A percentile compares a stretch with the other conserved stretches of the same genome.
These are phyloP conservation scores for Apiotrichum montevideense DNA, from an alignment of 1,284 basidiomycete genomes.

Conservation along the genomic window DNA sequence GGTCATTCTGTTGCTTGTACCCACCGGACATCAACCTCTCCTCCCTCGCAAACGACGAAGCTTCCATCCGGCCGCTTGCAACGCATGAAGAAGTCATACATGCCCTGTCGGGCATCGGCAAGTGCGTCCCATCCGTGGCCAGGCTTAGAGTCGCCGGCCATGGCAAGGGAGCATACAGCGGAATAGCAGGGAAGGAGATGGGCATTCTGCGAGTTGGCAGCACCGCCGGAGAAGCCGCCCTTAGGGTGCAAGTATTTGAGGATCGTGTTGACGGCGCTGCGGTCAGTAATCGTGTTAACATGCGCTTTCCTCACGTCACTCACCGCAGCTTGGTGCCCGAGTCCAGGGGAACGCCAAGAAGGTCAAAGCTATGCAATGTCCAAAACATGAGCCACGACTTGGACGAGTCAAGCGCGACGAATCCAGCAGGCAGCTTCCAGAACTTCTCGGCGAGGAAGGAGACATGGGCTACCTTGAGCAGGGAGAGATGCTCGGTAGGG, in stretches of 20 bases:
- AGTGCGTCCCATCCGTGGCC: slow-evolving; percentile 73
- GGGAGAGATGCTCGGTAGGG: background rate
- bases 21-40: slow-evolving; percentile 88
- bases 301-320: slow-evolving; percentile 20
- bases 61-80: slow-evolving; percentile 92
- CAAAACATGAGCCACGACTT: slow-evolving; percentile 90
- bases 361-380: slow-evolving; percentile 72
- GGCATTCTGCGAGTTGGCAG: slow-evolving; percentile 63
- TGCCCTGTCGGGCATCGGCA: slow-evolving; percentile 58
- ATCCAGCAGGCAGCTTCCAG: slow-evolving; percentile 57
- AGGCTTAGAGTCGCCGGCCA: slow-evolving; percentile 60
- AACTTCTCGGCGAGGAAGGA: slow-evolving; percentile 36
- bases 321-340: slow-evolving; percentile 65
- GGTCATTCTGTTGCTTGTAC: slow-evolving; percentile 29
- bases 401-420: slow-evolving; percentile 79
- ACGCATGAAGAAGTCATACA: slow-evolving; percentile 87
- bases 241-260: slow-evolving; percentile 68
- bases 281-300: too few relatives aligned
- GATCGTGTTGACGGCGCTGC: slow-evolving; percentile 52
- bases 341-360: slow-evolving; percentile 71
- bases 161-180: slow-evolving; percentile 73
- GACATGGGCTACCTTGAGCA: slow-evolving; percentile 28
- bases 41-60: slow-evolving; percentile 79
- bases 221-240: slow-evolving; percentile 89
- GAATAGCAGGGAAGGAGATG: slow-evolving; percentile 92